Evolutionary conservation across 2,329 filamentous ascomycete genomes (phyloP), one percentile per base, ranked within the genome.

Genomic region (Knoxdaviesia proteae): DNA sequence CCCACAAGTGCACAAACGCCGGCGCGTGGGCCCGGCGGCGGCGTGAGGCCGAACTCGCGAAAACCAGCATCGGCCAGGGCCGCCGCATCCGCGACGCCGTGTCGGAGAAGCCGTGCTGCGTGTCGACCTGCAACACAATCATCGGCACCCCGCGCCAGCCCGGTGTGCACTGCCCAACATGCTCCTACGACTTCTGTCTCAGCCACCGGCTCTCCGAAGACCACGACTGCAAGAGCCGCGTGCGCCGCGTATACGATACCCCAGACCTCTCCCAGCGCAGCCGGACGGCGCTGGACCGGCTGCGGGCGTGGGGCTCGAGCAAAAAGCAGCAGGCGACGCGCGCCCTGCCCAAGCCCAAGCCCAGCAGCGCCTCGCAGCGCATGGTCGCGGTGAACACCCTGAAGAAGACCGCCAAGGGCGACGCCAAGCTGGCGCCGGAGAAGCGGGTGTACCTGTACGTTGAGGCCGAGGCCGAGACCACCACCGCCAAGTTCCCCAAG

Each of bases 381-480:
- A 51, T 82, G 11, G 64, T 77, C 3, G 82, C 80, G 5, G 66
- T 88, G 6, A 84, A 84, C 48, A 74, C 71, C 7, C 64, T 98
- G 37, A 94, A 94, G 63, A 80, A 80, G 56, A 76, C 71, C 1
- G 88, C 90, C 3, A 94, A 94, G 61, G 92, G 92, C 1, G 88
- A 96, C 49, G 75, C 76, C 7, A 88, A 84, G 52, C 60, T 94
- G 0, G 67, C 84, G 0, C 58, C 66, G 0, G 84, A 94, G 49
- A 93, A 92, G 63, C 67, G 90, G n/a, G 62, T 98, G 2, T 96
- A 96, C 55, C 55, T 98, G 1, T 78, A 82, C 54, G 83, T 94
- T 11, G 88, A 96, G 56, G 90, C 88, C 0, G 84, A 87, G 53
- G 82, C 83, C 7, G 82, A 84, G 52, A 92, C 84, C 0, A 79